Evolutionary conservation across 2,329 filamentous ascomycete genomes (phyloP).

Genomic region (Thermothelomyces thermophilus): DNA sequence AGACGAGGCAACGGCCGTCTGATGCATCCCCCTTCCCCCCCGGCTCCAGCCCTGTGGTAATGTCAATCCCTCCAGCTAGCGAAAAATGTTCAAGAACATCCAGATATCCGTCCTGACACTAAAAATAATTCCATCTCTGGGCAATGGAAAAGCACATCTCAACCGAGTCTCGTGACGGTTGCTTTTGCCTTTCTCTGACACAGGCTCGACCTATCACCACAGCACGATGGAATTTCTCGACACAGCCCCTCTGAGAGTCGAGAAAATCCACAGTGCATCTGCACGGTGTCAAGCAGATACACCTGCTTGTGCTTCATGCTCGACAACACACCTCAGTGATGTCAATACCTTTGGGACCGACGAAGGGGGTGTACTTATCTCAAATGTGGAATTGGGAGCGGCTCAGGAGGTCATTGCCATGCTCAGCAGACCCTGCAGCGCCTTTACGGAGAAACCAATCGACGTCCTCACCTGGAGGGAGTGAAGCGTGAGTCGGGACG

Average conservation of each 20-base stretch:
- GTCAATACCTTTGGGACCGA: neutral
- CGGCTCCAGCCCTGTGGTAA: neutral
- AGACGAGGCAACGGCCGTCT: too few species aligned
- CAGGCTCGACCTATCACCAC: neutral
- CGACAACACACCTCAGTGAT: too few species aligned
- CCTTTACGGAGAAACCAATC: neutral
- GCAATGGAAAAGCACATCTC: neutral
- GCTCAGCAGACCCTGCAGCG: constrained; percentile 2
- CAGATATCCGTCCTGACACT: neutral
- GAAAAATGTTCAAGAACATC: neutral
- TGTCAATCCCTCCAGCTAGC: neutral
- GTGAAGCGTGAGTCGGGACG: neutral
- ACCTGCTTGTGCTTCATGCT: neutral
- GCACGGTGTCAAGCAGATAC: constrained; percentile 4
- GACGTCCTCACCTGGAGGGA: neutral
- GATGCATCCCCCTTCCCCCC: neutral
- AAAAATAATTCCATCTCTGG: constrained; percentile 6
- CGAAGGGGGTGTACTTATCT: constrained; percentile 1
- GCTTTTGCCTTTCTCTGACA: constrained; percentile 5
- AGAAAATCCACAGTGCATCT: constrained; percentile 5
- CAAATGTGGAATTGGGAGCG: neutral
- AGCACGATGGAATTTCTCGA: neutral
- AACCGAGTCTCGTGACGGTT: constrained; percentile 7
- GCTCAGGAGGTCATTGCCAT: neutral
- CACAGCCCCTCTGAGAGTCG: neutral